Evolutionary conservation across 495 filamentous ascomycete genomes (phyloP), one percentile per base, ranked within the genome.

Genomic region (Xylaria grammica): DNA sequence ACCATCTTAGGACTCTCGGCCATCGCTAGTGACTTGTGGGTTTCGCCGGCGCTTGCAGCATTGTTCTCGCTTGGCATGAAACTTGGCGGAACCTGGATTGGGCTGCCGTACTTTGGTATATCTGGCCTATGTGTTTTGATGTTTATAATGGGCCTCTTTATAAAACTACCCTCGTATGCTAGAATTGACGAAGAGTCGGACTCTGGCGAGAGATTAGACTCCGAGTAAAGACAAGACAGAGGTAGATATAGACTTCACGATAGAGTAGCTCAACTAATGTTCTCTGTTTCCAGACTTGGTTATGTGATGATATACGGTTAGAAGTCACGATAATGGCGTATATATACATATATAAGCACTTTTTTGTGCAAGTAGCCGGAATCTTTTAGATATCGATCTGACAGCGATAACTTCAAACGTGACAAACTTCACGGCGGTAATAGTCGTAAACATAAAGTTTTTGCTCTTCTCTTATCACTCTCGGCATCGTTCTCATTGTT

Each of bases 51-150:
- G 20, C 65, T 74, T 11, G 72, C 72, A 2, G 68, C 50, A 5
- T 69, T 74, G 13, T 74, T 74, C 22, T 65, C 68, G 1, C 65
- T 73, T 11, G 72, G 72, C n/a, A 72, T 74, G 72, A 60, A 61
- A 52, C 52, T 71, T 15, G 70, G 70, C 19, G 72, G 70, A 15
- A 24, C 44, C n/a, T 73, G 70, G 70, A 68, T 74, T 20, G 72
- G 72, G 20, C 48, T 74, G 17, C 72, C 72, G 19, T 74, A 74
- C 36, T 48, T 74, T 36, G 72, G 72, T 20, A 66, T 74, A 1
- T 72, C 70, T 4, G 17, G 65, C 11, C 36, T 63, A 0, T 74
- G 69, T 20, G 46, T 74, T 30, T 26, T 63, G 7, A 73, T 74
- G 70, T 48, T 74, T n/a, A 49, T 53, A 4, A 36, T 73, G 10